phyloP scores from a whole-genome alignment of 768 basidiomycete species.

The Fomitopsis serialis region DNA sequence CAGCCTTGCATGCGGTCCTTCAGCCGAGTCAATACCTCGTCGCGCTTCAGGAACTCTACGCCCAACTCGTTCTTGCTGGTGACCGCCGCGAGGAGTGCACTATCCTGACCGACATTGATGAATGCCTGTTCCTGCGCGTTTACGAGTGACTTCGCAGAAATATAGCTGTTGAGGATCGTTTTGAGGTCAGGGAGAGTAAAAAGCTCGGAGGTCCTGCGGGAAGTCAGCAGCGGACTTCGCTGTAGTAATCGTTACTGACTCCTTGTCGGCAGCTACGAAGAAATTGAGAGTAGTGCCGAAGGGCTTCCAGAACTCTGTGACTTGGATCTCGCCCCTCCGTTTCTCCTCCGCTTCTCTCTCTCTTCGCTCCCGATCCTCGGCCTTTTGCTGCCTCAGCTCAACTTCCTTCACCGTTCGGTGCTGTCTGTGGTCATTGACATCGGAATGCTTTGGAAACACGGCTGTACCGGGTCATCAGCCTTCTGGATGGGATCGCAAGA shows the following conservation, averaged over 20 bases:
- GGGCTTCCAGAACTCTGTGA: slow-evolving; percentile 77
- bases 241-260: slow-evolving; percentile 38
- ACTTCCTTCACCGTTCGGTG: slow-evolving; percentile 63
- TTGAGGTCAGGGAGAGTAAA: slow-evolving; percentile 58
- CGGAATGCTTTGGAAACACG: slow-evolving; percentile 52
- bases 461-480: slow-evolving; percentile 21
- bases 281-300: slow-evolving; percentile 48
- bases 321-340: slow-evolving; percentile 42
- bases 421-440: slow-evolving; percentile 43
- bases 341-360: slow-evolving; percentile 39
- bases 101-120: slow-evolving; percentile 56
- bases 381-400: slow-evolving; percentile 59
- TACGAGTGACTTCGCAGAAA: slow-evolving; percentile 52
- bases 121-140: slow-evolving; percentile 64
- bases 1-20: slow-evolving; percentile 69
- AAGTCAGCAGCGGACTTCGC: not conserved
- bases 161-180: slow-evolving; percentile 54
- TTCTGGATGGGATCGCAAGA: not conserved
- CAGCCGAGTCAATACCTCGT: slow-evolving; percentile 52
- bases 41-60: slow-evolving; percentile 57
- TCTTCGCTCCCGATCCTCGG: slow-evolving; percentile 48
- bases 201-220: slow-evolving; percentile 40
- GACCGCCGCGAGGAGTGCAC: slow-evolving; percentile 24
- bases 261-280: slow-evolving; percentile 58
- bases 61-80: slow-evolving; percentile 23